Percentiles rank a stretch among this genome's conserved stretches.
Conservation (phyloP, 306 rosid genomes). For the Casuarina equisetifolia region DNA sequence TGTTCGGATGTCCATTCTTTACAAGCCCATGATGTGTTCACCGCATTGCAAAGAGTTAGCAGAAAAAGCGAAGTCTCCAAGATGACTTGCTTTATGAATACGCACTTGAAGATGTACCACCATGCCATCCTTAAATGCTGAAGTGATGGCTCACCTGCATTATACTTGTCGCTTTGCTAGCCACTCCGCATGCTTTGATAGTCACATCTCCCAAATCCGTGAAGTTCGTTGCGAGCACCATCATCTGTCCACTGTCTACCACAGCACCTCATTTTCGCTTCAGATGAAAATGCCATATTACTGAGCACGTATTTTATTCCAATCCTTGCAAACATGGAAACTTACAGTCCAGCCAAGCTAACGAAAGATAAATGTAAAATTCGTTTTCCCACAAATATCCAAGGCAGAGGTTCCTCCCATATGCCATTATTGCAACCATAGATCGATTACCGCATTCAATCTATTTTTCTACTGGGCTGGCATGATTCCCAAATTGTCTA, state of each 20-base stretch:
- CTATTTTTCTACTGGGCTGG: no score
- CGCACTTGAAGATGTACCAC: conserved; percentile 25
- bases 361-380: background rate
- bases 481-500: background rate
- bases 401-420: background rate
- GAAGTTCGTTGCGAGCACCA: background rate
- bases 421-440: background rate
- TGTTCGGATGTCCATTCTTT: background rate
- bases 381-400: background rate
- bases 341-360: background rate
- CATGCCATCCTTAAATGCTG: conserved; percentile 23
- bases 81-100: conserved; percentile 1
- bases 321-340: background rate
- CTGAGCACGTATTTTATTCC: background rate
- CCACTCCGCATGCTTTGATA: conserved; percentile 23
- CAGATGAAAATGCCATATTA: background rate
- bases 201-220: background rate
- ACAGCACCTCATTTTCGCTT: background rate
- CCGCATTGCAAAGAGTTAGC: conserved; percentile 1
- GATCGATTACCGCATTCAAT: background rate
- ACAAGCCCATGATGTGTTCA: background rate
- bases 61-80: conserved; percentile 20
- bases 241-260: background rate
- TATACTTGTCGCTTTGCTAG: conserved; percentile 11
- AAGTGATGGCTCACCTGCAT: conserved; percentile 15